A percentile compares a stretch with the other conserved stretches of the same genome.
These are phyloP conservation scores for Aspergillus amoenus DNA, from an alignment of 2,329 filamentous ascomycete genomes.

Conservation along the genomic window DNA sequence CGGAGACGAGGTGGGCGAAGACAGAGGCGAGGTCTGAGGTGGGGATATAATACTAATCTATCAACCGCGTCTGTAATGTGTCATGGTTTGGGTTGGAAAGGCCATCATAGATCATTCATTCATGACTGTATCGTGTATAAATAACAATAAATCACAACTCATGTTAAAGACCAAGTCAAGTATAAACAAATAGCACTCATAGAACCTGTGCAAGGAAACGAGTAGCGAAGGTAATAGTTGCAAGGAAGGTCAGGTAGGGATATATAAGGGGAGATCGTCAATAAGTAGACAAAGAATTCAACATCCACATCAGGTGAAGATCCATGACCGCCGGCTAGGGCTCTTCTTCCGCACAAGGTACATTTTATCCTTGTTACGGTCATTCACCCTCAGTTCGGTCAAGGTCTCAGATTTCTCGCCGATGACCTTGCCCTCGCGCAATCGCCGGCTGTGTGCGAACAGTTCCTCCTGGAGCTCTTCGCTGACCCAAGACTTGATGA, in stretches of 20 bases:
- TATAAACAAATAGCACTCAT: slow-evolving; percentile 4
- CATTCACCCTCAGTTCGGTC: slow-evolving; percentile 44
- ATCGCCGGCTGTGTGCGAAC: slow-evolving; percentile 67
- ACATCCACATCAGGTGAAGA: slow-evolving; percentile 32
- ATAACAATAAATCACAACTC: slow-evolving; percentile 20
- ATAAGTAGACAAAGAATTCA: background rate
- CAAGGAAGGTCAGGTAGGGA: background rate
- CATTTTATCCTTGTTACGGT: slow-evolving; percentile 45
- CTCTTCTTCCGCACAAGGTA: slow-evolving; percentile 49
- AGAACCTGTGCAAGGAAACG: background rate
- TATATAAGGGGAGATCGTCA: background rate
- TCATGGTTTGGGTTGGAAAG: background rate
- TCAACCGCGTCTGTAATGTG: slow-evolving; percentile 13
- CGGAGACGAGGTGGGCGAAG: slow-evolving; percentile 50
- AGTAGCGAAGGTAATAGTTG: background rate
- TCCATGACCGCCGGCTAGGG: slow-evolving; percentile 31
- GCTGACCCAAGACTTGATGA: slow-evolving; percentile 72
- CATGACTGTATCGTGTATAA: slow-evolving; percentile 23
- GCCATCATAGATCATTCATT: slow-evolving; percentile 6
- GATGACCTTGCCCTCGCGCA: slow-evolving; percentile 56
- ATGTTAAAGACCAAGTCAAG: slow-evolving; percentile 13
- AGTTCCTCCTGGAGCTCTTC: slow-evolving; percentile 70
- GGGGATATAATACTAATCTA: slow-evolving; percentile 5
- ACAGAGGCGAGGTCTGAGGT: slow-evolving; percentile 28
- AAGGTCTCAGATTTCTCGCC: slow-evolving; percentile 35